Conservation (phyloP, 2,329 filamentous ascomycete genomes). For the Phyllosticta ampelicida region DNA sequence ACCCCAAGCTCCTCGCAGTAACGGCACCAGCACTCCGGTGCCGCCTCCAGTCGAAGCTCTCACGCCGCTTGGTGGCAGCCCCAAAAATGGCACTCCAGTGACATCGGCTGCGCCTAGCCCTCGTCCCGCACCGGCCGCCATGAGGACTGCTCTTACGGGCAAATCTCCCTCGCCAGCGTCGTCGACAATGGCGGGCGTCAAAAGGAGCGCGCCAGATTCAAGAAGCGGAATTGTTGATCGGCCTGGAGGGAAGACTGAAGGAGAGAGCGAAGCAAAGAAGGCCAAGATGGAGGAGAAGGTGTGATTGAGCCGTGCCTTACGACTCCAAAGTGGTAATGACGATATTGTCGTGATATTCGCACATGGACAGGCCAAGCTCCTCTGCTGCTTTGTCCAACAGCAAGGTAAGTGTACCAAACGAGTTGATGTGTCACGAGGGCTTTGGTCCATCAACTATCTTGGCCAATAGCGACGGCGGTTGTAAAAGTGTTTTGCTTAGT, state of each 20-base stretch:
- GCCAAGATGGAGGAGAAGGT: not conserved
- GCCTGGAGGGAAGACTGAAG: not conserved
- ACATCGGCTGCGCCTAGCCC: not conserved
- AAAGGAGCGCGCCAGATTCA: not conserved
- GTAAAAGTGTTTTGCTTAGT: too few species aligned
- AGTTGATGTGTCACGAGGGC: not conserved
- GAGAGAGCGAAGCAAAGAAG: slow-evolving; percentile 3
- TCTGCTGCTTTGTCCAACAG: not conserved
- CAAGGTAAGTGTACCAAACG: not conserved
- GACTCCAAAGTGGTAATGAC: not conserved
- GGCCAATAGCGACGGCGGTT: too few species aligned
- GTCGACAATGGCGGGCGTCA: not conserved
- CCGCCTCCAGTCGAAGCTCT: slow-evolving; percentile 9
- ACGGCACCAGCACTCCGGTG: slow-evolving; percentile 5
- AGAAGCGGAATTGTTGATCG: not conserved
- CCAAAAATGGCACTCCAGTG: slow-evolving; percentile 1
- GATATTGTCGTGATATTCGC: not conserved
- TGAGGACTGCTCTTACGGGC: not conserved
- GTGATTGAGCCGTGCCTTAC: not conserved
- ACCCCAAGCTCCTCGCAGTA: not conserved
- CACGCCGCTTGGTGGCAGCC: slow-evolving; percentile 4
- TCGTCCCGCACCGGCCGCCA: not conserved
- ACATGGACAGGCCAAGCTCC: not conserved
- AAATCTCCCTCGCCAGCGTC: slow-evolving; percentile 1
- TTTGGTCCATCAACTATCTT: too few species aligned